Base-by-base conservation (phyloP, 352 stramenopile species). In the Pseudoperonospora humuli region DNA sequence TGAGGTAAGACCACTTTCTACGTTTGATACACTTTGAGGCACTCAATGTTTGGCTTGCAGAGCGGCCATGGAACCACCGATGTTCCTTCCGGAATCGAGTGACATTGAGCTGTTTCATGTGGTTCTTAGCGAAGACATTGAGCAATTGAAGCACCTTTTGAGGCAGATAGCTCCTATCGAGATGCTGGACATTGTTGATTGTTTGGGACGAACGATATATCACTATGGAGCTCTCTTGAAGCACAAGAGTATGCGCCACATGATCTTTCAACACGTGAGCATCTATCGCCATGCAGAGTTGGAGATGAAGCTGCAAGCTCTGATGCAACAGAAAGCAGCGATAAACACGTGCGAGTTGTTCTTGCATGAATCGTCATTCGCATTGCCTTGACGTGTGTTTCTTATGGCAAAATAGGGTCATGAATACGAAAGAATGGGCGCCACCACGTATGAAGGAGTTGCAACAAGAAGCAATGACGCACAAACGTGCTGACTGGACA, bases 381-480 rank as follows among this genome's bases (percentile, higher is more conserved):
- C 9, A 20, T 7, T 48, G 18, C 13, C n/a, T 24, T 50, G 18
- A 48, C 23, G 5, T 13, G 6, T 59, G 48, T 20, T 26, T 7
- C 23, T 7, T 26, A 7, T 26, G 4, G 35, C 19, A 39, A 47
- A 43, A 17, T 26, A 53, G 3, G 7, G 25, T 39, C 10, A 17
- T 5, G 10, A 52, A 44, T 24, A n/a, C n/a, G 17, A 53, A 24
- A 4, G 40, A n/a, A 1, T 82, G 69, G 66, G 31, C 70, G 3
- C 58, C 75, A 28, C 72, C 75, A 6, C 42, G 60, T 32, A 56
- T 75, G 15, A 70, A 70, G 46, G 62, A 78, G 24, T 35, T 85
- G 2, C 49, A 72, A 10, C 39, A 33, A 20, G 48, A 66, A 5
- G 39, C 25, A 0, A 54, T 36, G 1, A 40, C 42, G 14, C 44